Base-by-base conservation (phyloP, 2,329 filamentous ascomycete species). In the Xylariaceae sp. region DNA sequence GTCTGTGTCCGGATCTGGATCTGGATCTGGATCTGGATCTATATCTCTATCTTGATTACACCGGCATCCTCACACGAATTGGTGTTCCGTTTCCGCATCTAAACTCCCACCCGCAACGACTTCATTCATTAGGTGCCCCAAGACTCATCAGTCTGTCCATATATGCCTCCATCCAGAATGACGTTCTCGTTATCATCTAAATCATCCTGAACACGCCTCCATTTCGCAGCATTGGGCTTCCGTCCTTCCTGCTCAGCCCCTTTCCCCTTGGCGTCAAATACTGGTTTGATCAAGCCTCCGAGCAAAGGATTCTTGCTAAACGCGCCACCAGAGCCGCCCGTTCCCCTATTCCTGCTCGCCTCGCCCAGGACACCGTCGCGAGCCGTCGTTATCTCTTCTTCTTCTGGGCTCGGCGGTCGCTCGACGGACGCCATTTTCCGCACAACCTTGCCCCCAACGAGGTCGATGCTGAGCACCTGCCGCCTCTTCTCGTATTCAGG, bases 401-500 rank as follows among this genome's bases (percentile, higher is more conserved):
- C 74, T 6, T 76, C 74, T 0, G 84, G 84, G 5, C 76, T 81
- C 3, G 72, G 73, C 3, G 80, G 81, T 46, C 79, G 74, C 58
- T 87, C 84, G 26, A 80, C 70, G 3, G 84, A 79, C 12, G 80
- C 81, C 80, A 89, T 89, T 62, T 82, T 82, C 56, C 81, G 83
- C 3, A 94, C 84, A 2, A 95, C 83, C 64, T 86, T 91, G 19
- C 87, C 86, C 0, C 86, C 86, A 6, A 85, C 84, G 0, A 96
- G 74, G 68, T 96, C 90, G 57, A 96, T 88, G 66, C 88, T 92
- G 61, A 95, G 81, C 1, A 96, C 87, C 57, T 94, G 86, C 63
- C 81, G 83, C 55, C 89, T 80, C 78, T 92, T 95, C 74, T 96
- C 91, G 71, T 91, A 96, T 59, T 95, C 91, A 0, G 91, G 90